Percentiles rank a stretch among this genome's conserved stretches.
Evolutionary conservation across 73 alveolate species (phyloP).

Genomic region (Symbiodinium natans): DNA sequence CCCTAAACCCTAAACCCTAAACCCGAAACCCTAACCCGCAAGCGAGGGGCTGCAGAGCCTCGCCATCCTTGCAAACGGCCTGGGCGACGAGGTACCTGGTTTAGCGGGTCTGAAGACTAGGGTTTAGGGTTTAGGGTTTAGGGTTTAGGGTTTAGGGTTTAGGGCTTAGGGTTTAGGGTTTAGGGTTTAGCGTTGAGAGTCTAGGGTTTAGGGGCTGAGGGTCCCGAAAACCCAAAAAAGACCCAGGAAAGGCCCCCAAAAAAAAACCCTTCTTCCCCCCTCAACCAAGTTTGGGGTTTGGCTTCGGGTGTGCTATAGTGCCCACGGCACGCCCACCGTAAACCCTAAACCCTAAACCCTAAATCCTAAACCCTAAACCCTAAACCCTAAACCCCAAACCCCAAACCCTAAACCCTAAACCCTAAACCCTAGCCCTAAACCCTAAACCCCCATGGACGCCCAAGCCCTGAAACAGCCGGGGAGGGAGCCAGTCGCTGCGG

Average conservation of each 20-base stretch:
- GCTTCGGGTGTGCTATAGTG: too few species aligned
- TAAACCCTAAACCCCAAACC: neutral
- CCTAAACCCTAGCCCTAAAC: neutral
- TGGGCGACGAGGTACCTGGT: constrained; percentile 10
- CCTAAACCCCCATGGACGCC: too few species aligned
- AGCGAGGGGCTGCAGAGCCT: neutral
- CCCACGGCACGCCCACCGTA: too few species aligned
- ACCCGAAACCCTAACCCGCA: neutral
- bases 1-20: too few species aligned
- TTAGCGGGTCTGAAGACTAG: neutral
- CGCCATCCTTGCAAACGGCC: neutral
- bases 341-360: too few species aligned
- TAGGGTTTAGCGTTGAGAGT: neutral
- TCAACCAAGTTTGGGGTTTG: too few species aligned
- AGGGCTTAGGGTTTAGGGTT: neutral
- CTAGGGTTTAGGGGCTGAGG: neutral
- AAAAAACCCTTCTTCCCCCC: too few species aligned
- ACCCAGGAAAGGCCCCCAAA: too few species aligned
- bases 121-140: neutral
- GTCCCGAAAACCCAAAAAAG: neutral
- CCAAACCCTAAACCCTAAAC: neutral
- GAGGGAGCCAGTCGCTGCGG: neutral
- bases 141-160: neutral
- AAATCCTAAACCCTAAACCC: too few species aligned
- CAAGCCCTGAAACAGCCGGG: neutral